Base-by-base conservation (phyloP, 2,329 filamentous ascomycete species). In the Botryosphaeria agaves region DNA sequence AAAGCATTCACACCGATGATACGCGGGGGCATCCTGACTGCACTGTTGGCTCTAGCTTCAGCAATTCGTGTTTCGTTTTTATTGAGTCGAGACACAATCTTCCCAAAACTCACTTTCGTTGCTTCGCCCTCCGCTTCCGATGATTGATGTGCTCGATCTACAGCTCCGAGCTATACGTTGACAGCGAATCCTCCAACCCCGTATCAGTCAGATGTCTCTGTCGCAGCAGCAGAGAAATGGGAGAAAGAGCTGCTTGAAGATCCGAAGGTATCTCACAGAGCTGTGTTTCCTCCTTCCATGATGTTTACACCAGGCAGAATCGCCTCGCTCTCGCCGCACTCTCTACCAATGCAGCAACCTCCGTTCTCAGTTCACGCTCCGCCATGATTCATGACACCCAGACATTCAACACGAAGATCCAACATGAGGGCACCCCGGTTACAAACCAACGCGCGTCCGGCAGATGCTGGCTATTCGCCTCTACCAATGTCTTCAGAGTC, bases 401-500 rank as follows among this genome's bases (percentile, higher is more conserved):
- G 33, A 66, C 78, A 37, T 92, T 84, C 71, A 91, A 85, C 47
- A 56, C 84, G 49, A 73, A 72, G 50, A 84, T 92, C 36, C 78
- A 82, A 0, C 65, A 80, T 32, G 83, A 92, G 51, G 84, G 83
- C 29, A 66, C 64, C 0, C 84, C 84, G 0, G 76, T 92, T 37
- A 91, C 84, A 0, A 85, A 91, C 51, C 83, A 93, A 57, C 66
- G 76, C 19, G 69, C 69, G 5, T 84, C 77, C 2, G 84, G 83
- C 5, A 67, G 84, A 38, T 93, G 84, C 62, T 93, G 84, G 84
- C 69, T 92, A 38, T 93, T 93, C 43, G 84, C 84, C 1, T 72
- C 79, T 4, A 89, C 81, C n/a, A 92, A 92, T 43, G 75, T 91
- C 33, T 89, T 92, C 56, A 76, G 84, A 17, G 68, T 92, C n/a